Conservation (phyloP, 1,284 basidiomycete genomes). For the Prillingera fragicola region DNA sequence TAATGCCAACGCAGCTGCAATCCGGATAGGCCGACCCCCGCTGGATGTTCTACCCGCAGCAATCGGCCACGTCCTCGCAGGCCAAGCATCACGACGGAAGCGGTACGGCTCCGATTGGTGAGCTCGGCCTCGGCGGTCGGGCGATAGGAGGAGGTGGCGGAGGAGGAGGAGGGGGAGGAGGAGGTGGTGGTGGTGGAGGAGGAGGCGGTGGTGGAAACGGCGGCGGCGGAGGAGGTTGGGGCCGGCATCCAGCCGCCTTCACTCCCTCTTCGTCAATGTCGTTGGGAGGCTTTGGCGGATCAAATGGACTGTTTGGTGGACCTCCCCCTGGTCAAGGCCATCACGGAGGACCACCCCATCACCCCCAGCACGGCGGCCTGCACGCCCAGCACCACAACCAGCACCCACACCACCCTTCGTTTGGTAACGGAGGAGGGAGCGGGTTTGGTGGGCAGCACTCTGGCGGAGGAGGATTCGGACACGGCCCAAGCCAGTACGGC, state of each 20-base stretch:
- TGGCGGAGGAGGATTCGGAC: constrained; percentile 17
- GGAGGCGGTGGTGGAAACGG: constrained; percentile 15
- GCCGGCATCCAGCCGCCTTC: constrained; percentile 22
- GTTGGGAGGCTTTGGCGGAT: constrained; percentile 13
- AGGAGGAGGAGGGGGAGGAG: constrained; percentile 1
- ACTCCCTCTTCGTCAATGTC: constrained; percentile 17
- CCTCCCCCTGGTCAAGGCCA: constrained; percentile 8
- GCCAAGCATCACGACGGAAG: constrained; percentile 36
- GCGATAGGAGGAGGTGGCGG: constrained; percentile 6
- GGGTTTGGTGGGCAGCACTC: constrained; percentile 25
- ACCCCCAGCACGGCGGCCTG: constrained; percentile 16
- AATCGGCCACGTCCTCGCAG: constrained; percentile 24
- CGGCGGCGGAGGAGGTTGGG: constrained; percentile 16
- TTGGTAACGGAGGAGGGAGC: constrained; percentile 23
- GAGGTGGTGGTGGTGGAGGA: background rate
- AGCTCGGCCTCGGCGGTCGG: constrained; percentile 17
- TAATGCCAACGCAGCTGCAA: too few species aligned
- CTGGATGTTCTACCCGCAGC: constrained; percentile 36
- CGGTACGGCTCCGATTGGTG: constrained; percentile 17
- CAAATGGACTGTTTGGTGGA: constrained; percentile 16
- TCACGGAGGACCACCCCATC: constrained; percentile 9
- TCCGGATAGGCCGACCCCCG: constrained; percentile 11
- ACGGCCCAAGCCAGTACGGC: constrained; percentile 20
- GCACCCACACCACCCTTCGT: constrained; percentile 27
- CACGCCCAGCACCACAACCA: constrained; percentile 20